phyloP scores from a whole-genome alignment of 768 basidiomycete species.

The Cubamyces sp. region DNA sequence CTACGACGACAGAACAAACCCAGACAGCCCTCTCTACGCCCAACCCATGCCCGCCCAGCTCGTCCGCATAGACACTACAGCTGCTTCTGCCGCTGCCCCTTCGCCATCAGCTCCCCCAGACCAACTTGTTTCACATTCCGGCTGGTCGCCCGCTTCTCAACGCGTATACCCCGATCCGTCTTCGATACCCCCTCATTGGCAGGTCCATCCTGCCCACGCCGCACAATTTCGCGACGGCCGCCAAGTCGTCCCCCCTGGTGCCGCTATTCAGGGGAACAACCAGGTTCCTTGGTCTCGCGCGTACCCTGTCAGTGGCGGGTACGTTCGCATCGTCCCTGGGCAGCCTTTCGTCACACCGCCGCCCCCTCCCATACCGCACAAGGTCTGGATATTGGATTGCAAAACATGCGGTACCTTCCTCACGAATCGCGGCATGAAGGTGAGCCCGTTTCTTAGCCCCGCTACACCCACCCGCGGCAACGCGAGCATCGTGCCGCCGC shows the following conservation, averaged over 20 bases:
- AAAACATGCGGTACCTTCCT: constrained; percentile 72
- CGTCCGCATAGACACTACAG: constrained; percentile 11
- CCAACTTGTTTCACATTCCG: constrained; percentile 8
- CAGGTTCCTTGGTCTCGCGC: constrained; percentile 7
- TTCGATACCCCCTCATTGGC: constrained; percentile 27
- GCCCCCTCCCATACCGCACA: constrained; percentile 50
- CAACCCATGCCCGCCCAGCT: constrained; percentile 19
- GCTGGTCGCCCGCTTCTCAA: constrained; percentile 12
- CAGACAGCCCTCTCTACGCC: constrained; percentile 11
- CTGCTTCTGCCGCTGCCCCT: not conserved
- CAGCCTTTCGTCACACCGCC: constrained; percentile 21
- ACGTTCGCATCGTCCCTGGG: constrained; percentile 12
- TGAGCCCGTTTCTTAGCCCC: constrained; percentile 34
- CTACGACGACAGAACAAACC: constrained; percentile 5
- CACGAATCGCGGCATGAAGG: constrained; percentile 88
- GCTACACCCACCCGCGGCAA: not conserved
- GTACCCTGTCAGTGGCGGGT: constrained; percentile 2
- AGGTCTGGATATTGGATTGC: constrained; percentile 84
- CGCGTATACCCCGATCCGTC: constrained; percentile 27
- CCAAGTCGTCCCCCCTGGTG: not conserved
- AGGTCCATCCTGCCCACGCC: constrained; percentile 16
- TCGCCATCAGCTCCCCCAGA: constrained; percentile 8
- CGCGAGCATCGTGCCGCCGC: not conserved
- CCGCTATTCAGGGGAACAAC: not conserved
- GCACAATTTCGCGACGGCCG: constrained; percentile 11